These are phyloP conservation scores for Caloboletus firmus DNA, from an alignment of 1,284 basidiomycete species.

Conservation along the genomic window DNA sequence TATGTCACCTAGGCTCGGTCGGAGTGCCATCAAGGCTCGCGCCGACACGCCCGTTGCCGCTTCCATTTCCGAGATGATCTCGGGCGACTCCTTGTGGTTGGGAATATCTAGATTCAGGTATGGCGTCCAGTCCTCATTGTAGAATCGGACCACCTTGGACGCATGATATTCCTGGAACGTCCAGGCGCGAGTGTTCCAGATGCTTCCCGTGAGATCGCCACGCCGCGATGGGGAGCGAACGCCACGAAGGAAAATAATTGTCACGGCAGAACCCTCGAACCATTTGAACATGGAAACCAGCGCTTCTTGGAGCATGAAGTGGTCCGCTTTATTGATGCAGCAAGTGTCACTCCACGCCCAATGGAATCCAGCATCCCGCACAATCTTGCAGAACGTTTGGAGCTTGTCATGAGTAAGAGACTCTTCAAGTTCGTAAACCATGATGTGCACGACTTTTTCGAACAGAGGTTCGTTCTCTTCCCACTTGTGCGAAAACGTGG, in stretches of 20 bases:
- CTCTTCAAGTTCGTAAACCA: slow-evolving; percentile 8
- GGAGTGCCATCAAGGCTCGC: not conserved
- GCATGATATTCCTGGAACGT: slow-evolving; percentile 11
- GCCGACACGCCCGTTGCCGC: not conserved
- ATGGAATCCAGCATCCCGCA: not conserved
- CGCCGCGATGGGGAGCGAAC: not conserved
- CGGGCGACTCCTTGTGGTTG: slow-evolving; percentile 3
- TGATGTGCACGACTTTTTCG: not conserved
- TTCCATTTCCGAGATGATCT: slow-evolving; percentile 7
- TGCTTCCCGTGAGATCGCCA: not conserved
- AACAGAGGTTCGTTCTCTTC: slow-evolving; percentile 8
- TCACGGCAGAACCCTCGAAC: not conserved
- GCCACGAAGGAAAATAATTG: slow-evolving; percentile 7
- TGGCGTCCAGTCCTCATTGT: not conserved
- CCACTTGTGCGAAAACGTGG: slow-evolving; percentile 13
- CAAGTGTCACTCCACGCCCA: slow-evolving; percentile 12
- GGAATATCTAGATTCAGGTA: not conserved
- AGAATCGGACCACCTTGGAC: not conserved
- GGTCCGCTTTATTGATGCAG: slow-evolving; percentile 4
- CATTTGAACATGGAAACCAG: not conserved
- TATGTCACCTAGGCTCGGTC: not conserved
- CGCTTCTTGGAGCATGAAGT: slow-evolving; percentile 1
- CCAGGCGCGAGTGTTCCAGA: slow-evolving; percentile 14
- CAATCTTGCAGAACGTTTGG: slow-evolving; percentile 5
- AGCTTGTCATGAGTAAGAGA: slow-evolving; percentile 14